Conservation (phyloP, 805 yeast species). For the Wickerhamomyces alni region DNA sequence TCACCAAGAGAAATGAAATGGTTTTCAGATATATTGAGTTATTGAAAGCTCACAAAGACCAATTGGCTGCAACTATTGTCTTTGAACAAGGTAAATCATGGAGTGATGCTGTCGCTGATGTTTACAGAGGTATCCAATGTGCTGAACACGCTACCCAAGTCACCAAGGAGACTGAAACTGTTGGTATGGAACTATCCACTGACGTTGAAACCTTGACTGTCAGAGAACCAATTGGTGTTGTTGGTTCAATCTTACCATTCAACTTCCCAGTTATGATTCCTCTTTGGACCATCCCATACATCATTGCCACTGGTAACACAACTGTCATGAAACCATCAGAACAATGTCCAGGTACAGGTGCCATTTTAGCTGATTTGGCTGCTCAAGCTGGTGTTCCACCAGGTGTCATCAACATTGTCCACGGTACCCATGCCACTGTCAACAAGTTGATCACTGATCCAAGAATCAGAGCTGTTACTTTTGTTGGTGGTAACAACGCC, state of each 20-base stretch:
- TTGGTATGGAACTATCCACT: constrained; percentile 56
- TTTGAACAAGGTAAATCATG: constrained; percentile 75
- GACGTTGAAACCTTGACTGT: constrained; percentile 72
- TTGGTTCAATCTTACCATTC: constrained; percentile 75
- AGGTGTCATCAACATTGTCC: constrained; percentile 67
- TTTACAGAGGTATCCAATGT: constrained; percentile 71
- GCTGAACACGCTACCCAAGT: constrained; percentile 72
- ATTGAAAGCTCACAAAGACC: constrained; percentile 59
- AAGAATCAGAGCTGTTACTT: constrained; percentile 68
- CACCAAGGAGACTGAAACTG: constrained; percentile 59
- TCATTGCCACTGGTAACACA: constrained; percentile 69
- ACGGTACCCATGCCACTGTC: constrained; percentile 69
- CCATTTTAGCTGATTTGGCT: constrained; percentile 66
- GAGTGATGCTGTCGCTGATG: constrained; percentile 71
- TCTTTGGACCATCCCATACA: constrained; percentile 49
- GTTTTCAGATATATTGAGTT: constrained; percentile 64
- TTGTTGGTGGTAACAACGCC: constrained; percentile 76
- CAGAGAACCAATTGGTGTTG: constrained; percentile 70
- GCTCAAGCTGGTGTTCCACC: constrained; percentile 71
- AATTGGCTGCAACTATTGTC: constrained; percentile 58
- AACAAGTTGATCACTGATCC: constrained; percentile 67
- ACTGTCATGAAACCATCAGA: constrained; percentile 66
- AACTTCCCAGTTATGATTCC: constrained; percentile 83
- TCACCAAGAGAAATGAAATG: constrained; percentile 52
- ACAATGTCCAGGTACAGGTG: constrained; percentile 77